phyloP scores from a whole-genome alignment of 2,329 filamentous ascomycete genomes.

The Exophiala xenobiotica region DNA sequence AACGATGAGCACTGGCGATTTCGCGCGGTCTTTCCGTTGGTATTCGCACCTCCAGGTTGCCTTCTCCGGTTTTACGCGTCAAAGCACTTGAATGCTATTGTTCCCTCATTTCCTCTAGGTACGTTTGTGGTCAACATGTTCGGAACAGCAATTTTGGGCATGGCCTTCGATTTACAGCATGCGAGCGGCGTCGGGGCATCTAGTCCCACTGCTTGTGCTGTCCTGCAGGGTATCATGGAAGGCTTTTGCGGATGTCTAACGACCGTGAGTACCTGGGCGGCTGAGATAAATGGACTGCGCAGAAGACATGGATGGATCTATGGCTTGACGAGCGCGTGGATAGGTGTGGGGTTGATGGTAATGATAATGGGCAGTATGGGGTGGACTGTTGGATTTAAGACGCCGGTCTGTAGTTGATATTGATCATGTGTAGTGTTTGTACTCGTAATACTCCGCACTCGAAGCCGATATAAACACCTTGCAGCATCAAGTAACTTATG shows the following conservation, averaged over 20 bases:
- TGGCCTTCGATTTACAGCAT: conserved; percentile 74
- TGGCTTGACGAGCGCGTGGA: conserved; percentile 53
- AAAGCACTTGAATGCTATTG: conserved; percentile 62
- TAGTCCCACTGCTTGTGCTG: conserved; percentile 55
- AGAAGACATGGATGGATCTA: conserved; percentile 59
- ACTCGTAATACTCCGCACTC: too few species aligned
- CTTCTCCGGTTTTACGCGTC: conserved; percentile 70
- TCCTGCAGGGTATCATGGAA: conserved; percentile 62
- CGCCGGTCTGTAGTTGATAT: conserved; percentile 19
- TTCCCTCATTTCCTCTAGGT: conserved; percentile 70
- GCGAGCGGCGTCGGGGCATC: conserved; percentile 45
- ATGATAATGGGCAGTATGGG: conserved; percentile 71
- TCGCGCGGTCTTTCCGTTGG: conserved; percentile 66
- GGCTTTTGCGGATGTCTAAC: conserved; percentile 66
- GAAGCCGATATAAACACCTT: too few species aligned
- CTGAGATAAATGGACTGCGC: conserved; percentile 54
- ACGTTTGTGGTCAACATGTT: conserved; percentile 77
- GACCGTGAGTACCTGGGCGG: conserved; percentile 64
- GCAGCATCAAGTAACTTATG: too few species aligned
- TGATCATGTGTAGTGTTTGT: not conserved
- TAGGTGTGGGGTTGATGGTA: conserved; percentile 61
- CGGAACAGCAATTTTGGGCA: conserved; percentile 70
- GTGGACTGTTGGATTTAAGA: conserved; percentile 63
- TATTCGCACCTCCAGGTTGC: conserved; percentile 76
- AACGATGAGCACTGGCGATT: conserved; percentile 64